A percentile compares a stretch with the other conserved stretches of the same genome.
phyloP scores from a whole-genome alignment of 2,329 filamentous ascomycete species.

The Capronia epimyces region DNA sequence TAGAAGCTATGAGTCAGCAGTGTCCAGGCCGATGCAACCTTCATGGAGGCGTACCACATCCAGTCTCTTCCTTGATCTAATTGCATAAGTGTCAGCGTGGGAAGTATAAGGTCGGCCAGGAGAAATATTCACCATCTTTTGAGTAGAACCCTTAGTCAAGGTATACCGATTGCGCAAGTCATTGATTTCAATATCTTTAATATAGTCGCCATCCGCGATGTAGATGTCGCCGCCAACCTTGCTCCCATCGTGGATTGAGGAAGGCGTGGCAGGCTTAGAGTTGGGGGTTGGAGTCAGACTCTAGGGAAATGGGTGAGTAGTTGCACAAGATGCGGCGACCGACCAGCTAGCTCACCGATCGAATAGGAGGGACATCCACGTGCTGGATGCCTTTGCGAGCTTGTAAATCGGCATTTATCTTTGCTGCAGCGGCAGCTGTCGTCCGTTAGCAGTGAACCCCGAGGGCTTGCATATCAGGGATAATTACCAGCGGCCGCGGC shows the following conservation, averaged over 20 bases:
- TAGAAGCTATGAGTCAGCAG: constrained; percentile 58
- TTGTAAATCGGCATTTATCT: constrained; percentile 76
- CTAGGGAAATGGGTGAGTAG: constrained; percentile 1
- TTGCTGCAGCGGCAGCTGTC: constrained; percentile 77
- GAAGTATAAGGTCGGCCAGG: too few relatives aligned
- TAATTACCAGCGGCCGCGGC: constrained; percentile 70
- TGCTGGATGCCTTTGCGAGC: constrained; percentile 86
- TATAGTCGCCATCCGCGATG: constrained; percentile 92
- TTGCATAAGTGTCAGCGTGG: constrained; percentile 80
- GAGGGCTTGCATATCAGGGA: neutral
- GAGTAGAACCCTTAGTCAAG: constrained; percentile 91
- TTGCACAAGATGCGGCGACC: neutral
- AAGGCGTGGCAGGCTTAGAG: constrained; percentile 51
- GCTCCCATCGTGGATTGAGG: constrained; percentile 44
- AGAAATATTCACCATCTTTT: constrained; percentile 98
- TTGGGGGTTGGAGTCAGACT: constrained; percentile 19
- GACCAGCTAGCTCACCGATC: constrained; percentile 46
- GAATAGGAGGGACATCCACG: constrained; percentile 79
- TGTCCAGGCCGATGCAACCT: constrained; percentile 44
- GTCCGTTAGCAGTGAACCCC: constrained; percentile 26
- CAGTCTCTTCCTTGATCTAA: constrained; percentile 99
- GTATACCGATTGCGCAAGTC: constrained; percentile 94
- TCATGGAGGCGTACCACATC: constrained; percentile 84
- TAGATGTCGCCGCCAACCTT: constrained; percentile 84
- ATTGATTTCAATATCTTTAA: constrained; percentile 98